A percentile compares a stretch with the other conserved stretches of the same genome.
These are phyloP conservation scores for Globisporangium splendens DNA, from an alignment of 352 stramenopile genomes.

Conservation along the genomic window DNA sequence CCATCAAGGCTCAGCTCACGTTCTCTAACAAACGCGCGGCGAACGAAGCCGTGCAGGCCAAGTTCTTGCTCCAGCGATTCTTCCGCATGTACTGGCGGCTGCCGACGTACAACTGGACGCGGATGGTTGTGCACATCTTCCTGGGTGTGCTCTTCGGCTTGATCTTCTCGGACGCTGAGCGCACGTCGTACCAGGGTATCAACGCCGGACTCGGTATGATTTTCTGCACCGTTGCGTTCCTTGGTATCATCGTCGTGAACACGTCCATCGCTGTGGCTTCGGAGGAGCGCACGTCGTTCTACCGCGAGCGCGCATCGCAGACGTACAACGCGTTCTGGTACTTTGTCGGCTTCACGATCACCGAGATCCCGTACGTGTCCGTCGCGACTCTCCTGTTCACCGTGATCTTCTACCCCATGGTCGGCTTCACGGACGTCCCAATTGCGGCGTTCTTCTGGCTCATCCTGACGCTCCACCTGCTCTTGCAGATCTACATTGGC, in stretches of 20 bases:
- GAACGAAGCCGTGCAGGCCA: slow-evolving; percentile 18
- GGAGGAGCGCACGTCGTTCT: slow-evolving; percentile 82
- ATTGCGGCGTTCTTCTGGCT: slow-evolving; percentile 36
- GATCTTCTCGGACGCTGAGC: slow-evolving; percentile 32
- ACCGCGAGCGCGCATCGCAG: slow-evolving; percentile 74
- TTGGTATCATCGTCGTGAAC: slow-evolving; percentile 69
- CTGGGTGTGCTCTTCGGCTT: slow-evolving; percentile 61
- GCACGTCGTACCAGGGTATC: slow-evolving; percentile 33
- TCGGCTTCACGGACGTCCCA: slow-evolving; percentile 10
- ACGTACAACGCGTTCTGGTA: slow-evolving; percentile 79
- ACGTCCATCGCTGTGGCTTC: slow-evolving; percentile 67
- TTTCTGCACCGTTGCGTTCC: slow-evolving; percentile 78
- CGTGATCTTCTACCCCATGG: slow-evolving; percentile 17
- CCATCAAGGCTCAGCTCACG: slow-evolving; percentile 4
- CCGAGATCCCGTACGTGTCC: slow-evolving; percentile 37
- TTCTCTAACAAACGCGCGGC: slow-evolving; percentile 32
- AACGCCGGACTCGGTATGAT: slow-evolving; percentile 62
- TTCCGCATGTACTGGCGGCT: slow-evolving; percentile 74
- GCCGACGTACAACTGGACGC: slow-evolving; percentile 73
- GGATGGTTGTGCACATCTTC: slow-evolving; percentile 40
- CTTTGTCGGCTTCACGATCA: slow-evolving; percentile 43
- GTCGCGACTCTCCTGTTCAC: slow-evolving; percentile 10
- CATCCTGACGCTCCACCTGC: slow-evolving; percentile 39
- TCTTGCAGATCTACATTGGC: slow-evolving; percentile 19
- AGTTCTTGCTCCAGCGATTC: slow-evolving; percentile 47